A percentile compares a stretch with the other conserved stretches of the same genome.
Evolutionary conservation across 257 asterid species (phyloP).

Genomic region (Solanum piurae): DNA sequence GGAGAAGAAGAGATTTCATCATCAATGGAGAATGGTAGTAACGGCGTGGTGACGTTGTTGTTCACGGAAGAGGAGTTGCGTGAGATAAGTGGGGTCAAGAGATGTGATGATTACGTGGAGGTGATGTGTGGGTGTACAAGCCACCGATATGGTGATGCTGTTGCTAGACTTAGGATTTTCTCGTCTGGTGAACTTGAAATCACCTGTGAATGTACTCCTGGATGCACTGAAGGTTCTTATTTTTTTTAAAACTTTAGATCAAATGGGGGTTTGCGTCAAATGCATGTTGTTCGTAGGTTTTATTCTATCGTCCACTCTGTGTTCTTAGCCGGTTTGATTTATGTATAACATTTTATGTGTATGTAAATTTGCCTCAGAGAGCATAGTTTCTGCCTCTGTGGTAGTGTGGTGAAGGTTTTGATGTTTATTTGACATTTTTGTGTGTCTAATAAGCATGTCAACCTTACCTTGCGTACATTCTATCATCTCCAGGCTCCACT

Average conservation of each 20-base stretch:
- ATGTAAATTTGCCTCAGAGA: slow-evolving; percentile 22
- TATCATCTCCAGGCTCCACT: background rate
- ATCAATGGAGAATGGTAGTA: slow-evolving; percentile 7
- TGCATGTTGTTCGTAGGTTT: slow-evolving; percentile 12
- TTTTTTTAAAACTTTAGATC: background rate
- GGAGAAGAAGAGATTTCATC: background rate
- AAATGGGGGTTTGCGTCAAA: slow-evolving; percentile 8
- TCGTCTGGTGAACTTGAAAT: slow-evolving; percentile 41
- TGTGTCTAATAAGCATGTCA: background rate
- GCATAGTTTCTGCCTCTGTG: background rate
- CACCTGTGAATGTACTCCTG: slow-evolving; percentile 51
- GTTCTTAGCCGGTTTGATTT: background rate
- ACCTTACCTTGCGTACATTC: background rate
- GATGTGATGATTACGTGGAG: slow-evolving; percentile 38
- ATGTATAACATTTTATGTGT: background rate
- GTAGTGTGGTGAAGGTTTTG: background rate
- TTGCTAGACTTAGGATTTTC: slow-evolving; percentile 53
- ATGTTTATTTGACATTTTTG: background rate
- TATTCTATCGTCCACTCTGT: background rate
- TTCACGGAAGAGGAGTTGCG: slow-evolving; percentile 35
- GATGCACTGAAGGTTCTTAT: slow-evolving; percentile 39
- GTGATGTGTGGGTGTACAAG: slow-evolving; percentile 60
- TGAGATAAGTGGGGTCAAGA: slow-evolving; percentile 26
- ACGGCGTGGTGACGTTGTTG: slow-evolving; percentile 2
- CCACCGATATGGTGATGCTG: slow-evolving; percentile 57